Base-by-base conservation (phyloP, 768 basidiomycete species). In the Termitomyces bulborhizus region DNA sequence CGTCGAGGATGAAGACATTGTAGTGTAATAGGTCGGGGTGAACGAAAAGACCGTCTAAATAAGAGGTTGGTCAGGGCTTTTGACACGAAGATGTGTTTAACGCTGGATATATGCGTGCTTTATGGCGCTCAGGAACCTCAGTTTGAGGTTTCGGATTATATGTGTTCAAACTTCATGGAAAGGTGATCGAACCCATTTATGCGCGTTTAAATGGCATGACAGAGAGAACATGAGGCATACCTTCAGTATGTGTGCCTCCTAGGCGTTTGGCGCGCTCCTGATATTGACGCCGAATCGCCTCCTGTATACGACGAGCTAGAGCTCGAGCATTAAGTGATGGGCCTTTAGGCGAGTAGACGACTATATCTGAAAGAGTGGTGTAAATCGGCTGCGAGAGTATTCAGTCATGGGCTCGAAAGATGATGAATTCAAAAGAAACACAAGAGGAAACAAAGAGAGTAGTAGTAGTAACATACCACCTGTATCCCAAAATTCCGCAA, bases 401-500 rank as follows among this genome's bases (percentile, higher is more conserved):
- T 46, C 45, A 52, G 41, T 46, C 46, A 53, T 54, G 47, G 29
- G 58, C 54, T n/a, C 48, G 6, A 47, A 41, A 24, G 16, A 9
- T 9, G 36, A 51, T 39, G 26, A 24, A 49, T 18, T 24, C 42
- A 42, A 54, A 47, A 37, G 27, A 31, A 31, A n/a, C 46, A 59
- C 43, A n/a, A 42, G 45, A 44, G 8, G 43, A 51, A 58, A 54
- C 9, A 12, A 46, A 37, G 29, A 21, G 39, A 26, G 41, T 51
- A 56, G 41, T 46, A 26, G 41, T 51, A 56, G 41, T 46, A 18
- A 84, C 90, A 76, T 66, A 92, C 88, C 61, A 88, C 82, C 69
- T 95, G 93, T 56, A 93, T 88, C 29, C 90, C 89, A 67, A 95
- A 93, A 73, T 95, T 93, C 60, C 93, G 76, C 63, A 91, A 71